Percentiles rank a stretch among this genome's conserved stretches.
Evolutionary conservation across 208 protist genomes (phyloP).

Genomic region (Leishmania gerbilli): DNA sequence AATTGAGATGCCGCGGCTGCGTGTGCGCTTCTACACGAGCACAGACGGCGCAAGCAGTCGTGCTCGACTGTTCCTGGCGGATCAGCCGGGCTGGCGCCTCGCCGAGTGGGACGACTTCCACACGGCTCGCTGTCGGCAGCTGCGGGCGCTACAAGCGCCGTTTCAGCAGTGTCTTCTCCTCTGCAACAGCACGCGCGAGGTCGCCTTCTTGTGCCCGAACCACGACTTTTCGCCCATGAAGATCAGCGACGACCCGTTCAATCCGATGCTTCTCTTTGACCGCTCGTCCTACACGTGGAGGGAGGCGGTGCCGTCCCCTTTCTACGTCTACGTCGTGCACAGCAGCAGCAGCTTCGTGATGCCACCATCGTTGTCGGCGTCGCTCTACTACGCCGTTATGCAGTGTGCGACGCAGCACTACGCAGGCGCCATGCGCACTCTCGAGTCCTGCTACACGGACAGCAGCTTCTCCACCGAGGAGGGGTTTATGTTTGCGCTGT

Average conservation of each 20-base stretch:
- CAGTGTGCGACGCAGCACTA: conserved; percentile 91
- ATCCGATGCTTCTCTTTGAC: conserved; percentile 65
- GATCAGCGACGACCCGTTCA: conserved; percentile 61
- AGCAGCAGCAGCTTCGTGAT: conserved; percentile 87
- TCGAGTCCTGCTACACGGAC: conserved; percentile 82
- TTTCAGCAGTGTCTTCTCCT: conserved; percentile 76
- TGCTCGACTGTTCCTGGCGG: conserved; percentile 67
- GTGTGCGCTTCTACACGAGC: conserved; percentile 73
- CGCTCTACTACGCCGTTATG: conserved; percentile 93
- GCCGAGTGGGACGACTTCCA: conserved; percentile 52
- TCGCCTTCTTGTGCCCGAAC: conserved; percentile 73
- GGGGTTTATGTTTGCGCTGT: conserved; percentile 65
- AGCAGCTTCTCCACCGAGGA: conserved; percentile 63
- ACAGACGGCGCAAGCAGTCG: conserved; percentile 46
- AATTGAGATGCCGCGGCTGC: conserved; percentile 92
- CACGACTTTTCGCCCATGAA: conserved; percentile 64
- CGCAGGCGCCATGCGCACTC: conserved; percentile 68
- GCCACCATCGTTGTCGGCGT: conserved; percentile 83
- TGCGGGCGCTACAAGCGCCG: conserved; percentile 38
- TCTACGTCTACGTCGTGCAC: conserved; percentile 91
- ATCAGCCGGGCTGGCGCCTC: conserved; percentile 77
- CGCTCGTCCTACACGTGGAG: conserved; percentile 71
- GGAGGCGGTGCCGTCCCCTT: conserved; percentile 79
- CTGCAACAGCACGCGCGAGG: conserved; percentile 59
- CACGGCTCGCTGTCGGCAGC: conserved; percentile 11